phyloP scores from a whole-genome alignment of 1,284 basidiomycete species.

The Cryptococcus sp. region DNA sequence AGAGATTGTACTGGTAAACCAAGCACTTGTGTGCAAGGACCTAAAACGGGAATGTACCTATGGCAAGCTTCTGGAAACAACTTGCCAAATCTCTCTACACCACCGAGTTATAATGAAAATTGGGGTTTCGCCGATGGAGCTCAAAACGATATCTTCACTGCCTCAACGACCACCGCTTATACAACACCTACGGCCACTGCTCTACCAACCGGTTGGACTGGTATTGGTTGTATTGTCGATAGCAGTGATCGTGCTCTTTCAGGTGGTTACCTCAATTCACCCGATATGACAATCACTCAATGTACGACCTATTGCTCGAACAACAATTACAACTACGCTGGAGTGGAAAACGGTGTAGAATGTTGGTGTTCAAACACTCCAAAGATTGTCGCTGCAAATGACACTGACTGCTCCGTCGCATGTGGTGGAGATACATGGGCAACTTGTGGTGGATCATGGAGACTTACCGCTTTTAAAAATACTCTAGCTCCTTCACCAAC shows the following conservation, averaged over 20 bases:
- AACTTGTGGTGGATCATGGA: slow-evolving; percentile 8
- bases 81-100: slow-evolving; percentile 48
- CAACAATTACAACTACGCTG: slow-evolving; percentile 12
- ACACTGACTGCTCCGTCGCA: slow-evolving; percentile 7
- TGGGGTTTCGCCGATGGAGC: slow-evolving; percentile 32
- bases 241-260: slow-evolving; percentile 4
- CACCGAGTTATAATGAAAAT: slow-evolving; percentile 22
- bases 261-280: background rate
- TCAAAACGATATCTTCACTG: slow-evolving; percentile 28
- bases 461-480: slow-evolving; percentile 5
- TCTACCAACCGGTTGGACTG: slow-evolving; percentile 9
- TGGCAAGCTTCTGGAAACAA: slow-evolving; percentile 49
- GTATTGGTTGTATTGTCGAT: slow-evolving; percentile 8
- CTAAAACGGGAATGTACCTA: slow-evolving; percentile 28
- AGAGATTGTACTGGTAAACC: slow-evolving; percentile 29
- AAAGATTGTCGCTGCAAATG: slow-evolving; percentile 1
- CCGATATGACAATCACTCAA: slow-evolving; percentile 2
- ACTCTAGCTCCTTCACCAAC: background rate
- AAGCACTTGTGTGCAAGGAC: slow-evolving; percentile 31
- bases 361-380: slow-evolving; percentile 7
- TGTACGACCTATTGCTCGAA: slow-evolving; percentile 8
- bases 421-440: slow-evolving; percentile 6
- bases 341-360: slow-evolving; percentile 10
- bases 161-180: slow-evolving; percentile 8
- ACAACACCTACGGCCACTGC: slow-evolving; percentile 13